Base-by-base conservation (phyloP, 2,329 filamentous ascomycete genomes). In the Beauveria asiatica region DNA sequence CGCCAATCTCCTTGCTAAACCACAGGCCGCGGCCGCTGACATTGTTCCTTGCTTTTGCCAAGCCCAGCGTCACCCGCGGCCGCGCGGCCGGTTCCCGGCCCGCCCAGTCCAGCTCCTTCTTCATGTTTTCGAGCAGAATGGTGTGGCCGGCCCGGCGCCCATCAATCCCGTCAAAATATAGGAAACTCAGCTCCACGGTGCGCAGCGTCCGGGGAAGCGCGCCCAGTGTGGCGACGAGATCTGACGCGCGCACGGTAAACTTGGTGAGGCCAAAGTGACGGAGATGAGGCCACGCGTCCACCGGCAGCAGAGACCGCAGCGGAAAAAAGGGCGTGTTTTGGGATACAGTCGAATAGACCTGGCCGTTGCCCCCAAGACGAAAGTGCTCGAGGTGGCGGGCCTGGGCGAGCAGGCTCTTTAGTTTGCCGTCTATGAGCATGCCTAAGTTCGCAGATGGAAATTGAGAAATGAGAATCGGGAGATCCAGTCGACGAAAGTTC, bases 121-220 rank as follows among this genome's bases (percentile, higher is more conserved):
- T 42, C 30, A 57, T 50, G 23, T 13, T 5, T n/a, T 48, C 30
- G 44, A 57, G 33, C 33, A 57, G 45, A 1, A 5, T 6, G 16
- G 3, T 11, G 33, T 57, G 45, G 17, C 21, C 23, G 5, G 25
- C 21, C 17, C 51, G 23, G 5, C 39, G 23, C 27, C 7, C 21
- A n/a, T n/a, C n/a, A n/a, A n/a, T n/a, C n/a, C n/a, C n/a, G n/a
- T 16, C 1, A 25, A 73, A 73, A 3, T 9, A 10, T 1, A 75
- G 62, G 13, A 68, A 70, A 49, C 70, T 74, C 6, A 76, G 63
- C 30, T 76, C 67, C 0, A 75, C 61, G 1, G 69, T 70, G 10
- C 65, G 64, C 1, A 74, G 23, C 0, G 68, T 69, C 0, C 23
- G 8, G 3, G 70, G 72, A 0, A 76, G 54, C 0, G 52, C 57